Percentiles rank a stretch among this genome's conserved stretches.
These are phyloP conservation scores for Phaffomyces antillensis DNA, from an alignment of 805 yeast genomes.

Conservation along the genomic window DNA sequence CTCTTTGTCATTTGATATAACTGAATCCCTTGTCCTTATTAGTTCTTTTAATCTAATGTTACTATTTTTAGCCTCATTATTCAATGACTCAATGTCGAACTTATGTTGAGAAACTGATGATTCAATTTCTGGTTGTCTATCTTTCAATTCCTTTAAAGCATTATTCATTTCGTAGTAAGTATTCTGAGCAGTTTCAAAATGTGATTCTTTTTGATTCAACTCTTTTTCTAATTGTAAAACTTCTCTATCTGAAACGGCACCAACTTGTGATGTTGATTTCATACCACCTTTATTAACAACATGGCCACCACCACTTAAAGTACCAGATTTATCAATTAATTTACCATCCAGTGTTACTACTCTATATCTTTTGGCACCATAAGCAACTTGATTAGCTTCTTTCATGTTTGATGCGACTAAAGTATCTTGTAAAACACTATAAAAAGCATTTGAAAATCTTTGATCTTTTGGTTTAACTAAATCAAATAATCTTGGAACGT, in stretches of 20 bases:
- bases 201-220: conserved; percentile 44
- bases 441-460: conserved; percentile 80
- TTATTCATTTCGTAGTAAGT: conserved; percentile 53
- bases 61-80: conserved; percentile 44
- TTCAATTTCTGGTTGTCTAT: conserved; percentile 65
- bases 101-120: conserved; percentile 47
- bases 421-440: conserved; percentile 80
- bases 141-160: conserved; percentile 51
- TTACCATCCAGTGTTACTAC: conserved; percentile 94
- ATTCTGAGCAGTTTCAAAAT: conserved; percentile 40
- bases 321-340: conserved; percentile 86
- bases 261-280: conserved; percentile 38
- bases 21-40: conserved; percentile 16
- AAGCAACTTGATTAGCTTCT: conserved; percentile 85
- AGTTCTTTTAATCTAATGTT: conserved; percentile 35
- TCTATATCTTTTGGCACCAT: conserved; percentile 70
- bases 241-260: conserved; percentile 48
- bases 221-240: conserved; percentile 47
- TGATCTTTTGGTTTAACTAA: conserved; percentile 61
- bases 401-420: conserved; percentile 72
- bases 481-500: conserved; percentile 79
- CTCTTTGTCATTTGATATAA: conserved; percentile 27
- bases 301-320: conserved; percentile 95
- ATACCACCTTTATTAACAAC: conserved; percentile 67
- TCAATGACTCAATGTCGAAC: conserved; percentile 58